Conservation (phyloP, 148 eudicot genomes). For the Dysphania ambrosioides region DNA sequence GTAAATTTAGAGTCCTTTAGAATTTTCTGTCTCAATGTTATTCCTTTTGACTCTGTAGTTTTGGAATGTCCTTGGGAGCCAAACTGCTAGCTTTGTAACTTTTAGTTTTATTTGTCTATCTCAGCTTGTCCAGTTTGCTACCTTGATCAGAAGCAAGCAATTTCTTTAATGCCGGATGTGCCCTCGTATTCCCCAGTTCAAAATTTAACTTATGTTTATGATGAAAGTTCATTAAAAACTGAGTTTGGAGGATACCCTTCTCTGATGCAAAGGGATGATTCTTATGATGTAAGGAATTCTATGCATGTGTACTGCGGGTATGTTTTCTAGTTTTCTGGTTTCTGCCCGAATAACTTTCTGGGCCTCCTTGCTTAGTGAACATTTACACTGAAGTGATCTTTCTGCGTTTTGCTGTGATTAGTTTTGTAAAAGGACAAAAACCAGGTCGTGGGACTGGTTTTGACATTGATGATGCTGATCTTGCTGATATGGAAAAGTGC, state of each 20-base stretch:
- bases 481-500: slow-evolving; percentile 78
- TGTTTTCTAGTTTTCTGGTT: slow-evolving; percentile 16
- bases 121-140: slow-evolving; percentile 99
- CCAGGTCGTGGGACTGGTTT: slow-evolving; percentile 89
- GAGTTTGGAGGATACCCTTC: slow-evolving; percentile 99
- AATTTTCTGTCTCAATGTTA: slow-evolving; percentile 6
- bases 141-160: slow-evolving; percentile 77
- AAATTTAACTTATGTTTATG: slow-evolving; percentile 66
- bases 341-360: neutral
- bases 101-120: slow-evolving; percentile 8
- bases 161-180: slow-evolving; percentile 70
- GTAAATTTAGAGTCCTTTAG: slow-evolving; percentile 46
- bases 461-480: slow-evolving; percentile 82
- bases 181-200: slow-evolving; percentile 81
- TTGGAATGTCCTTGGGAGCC: neutral
- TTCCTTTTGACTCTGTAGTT: neutral
- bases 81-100: slow-evolving; percentile 10
- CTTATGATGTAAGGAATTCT: slow-evolving; percentile 77
- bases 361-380: neutral
- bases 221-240: slow-evolving; percentile 54
- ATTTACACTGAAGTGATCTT: slow-evolving; percentile 10
- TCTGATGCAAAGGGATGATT: slow-evolving; percentile 74
- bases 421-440: slow-evolving; percentile 75
- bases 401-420: slow-evolving; percentile 27
- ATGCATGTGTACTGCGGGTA: slow-evolving; percentile 98